Base-by-base conservation (phyloP, 139 green algal genomes). In the Chlamydomonas asymmetrica region DNA sequence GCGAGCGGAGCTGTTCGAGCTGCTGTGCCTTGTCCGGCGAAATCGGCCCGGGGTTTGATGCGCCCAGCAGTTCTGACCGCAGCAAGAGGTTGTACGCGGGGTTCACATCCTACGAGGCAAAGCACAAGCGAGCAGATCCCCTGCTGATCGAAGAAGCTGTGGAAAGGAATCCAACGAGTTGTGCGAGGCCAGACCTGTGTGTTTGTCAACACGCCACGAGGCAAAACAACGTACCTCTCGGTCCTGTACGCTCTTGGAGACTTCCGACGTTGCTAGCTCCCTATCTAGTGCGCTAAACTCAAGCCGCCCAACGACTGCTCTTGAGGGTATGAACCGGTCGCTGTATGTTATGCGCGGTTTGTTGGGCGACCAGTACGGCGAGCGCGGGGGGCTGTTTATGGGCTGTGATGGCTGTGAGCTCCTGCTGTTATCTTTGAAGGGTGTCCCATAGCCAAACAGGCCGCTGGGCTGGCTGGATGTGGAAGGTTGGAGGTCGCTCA, bases 271-370 rank as follows among this genome's bases (percentile, higher is more conserved):
- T 0, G 79, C 88, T 27, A 85, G 45, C 62, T 94, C 92, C 6
- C 90, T 48, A 62, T 96, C 90, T 22, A 95, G 73, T 0, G 92
- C 74, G 20, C 85, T 93, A 74, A 89, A 95, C 52, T 94, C 89
- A 5, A 94, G 72, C 7, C 92, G 85, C 0, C 85, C 84, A 4
- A 85, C 76, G 4, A 80, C 80, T 40, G 89, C 83, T 7, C 93
- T 63, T 5, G 82, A 91, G 5, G 93, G 93, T 37, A 97, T 96
- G 76, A 97, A 96, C 4, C 93, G 66, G 72, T 97, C 93, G 37
- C 81, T 90, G 71, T 95, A 97, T 20, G 80, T 85, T 10, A 97
- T 41, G 32, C 75, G 66, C 10, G 65, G 61, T 31, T 75, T 75
- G 9, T 43, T 22, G 25, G 68, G 76, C 2, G 76, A 77, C 70